Conservation (phyloP, 2,329 filamentous ascomycete species). For the Ophiostoma triangulosporum region DNA sequence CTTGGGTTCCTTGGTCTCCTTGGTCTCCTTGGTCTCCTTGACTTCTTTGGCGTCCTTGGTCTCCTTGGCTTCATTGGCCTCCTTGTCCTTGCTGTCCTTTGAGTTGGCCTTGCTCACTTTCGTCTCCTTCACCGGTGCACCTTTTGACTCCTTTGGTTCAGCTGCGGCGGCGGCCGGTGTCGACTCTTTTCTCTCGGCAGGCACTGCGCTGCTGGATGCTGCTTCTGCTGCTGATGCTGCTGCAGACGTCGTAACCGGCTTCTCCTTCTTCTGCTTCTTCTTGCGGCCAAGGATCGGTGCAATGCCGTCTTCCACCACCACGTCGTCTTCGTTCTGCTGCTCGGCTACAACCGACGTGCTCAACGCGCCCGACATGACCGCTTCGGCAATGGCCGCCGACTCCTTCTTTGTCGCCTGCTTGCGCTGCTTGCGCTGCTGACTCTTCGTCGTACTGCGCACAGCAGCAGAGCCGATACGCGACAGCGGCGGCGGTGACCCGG, state of each 20-base stretch:
- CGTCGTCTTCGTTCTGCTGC: constrained; percentile 24
- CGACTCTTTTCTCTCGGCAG: background rate
- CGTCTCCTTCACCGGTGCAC: background rate
- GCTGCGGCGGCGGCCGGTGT: background rate
- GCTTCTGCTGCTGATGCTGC: background rate
- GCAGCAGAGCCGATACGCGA: constrained; percentile 55
- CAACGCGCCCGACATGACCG: background rate
- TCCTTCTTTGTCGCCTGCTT: constrained; percentile 55
- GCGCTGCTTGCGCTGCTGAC: constrained; percentile 63
- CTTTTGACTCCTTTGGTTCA: constrained; percentile 11
- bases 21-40: constrained; percentile 16
- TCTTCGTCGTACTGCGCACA: constrained; percentile 59
- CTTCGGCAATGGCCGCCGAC: constrained; percentile 30
- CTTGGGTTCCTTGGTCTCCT: constrained; percentile 15
- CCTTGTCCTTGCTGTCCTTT: background rate
- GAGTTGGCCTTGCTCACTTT: constrained; percentile 12
- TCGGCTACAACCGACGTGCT: constrained; percentile 35
- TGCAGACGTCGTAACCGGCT: constrained; percentile 21
- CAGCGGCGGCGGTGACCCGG: constrained; percentile 39
- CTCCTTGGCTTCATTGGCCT: constrained; percentile 10
- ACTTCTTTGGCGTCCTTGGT: constrained; percentile 13
- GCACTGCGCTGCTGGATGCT: background rate
- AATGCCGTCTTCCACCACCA: constrained; percentile 22
- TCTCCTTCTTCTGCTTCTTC: constrained; percentile 76
- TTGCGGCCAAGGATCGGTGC: constrained; percentile 67